Conservation (phyloP, 129 eudicot genomes). For the Oenanthe sinensis region DNA sequence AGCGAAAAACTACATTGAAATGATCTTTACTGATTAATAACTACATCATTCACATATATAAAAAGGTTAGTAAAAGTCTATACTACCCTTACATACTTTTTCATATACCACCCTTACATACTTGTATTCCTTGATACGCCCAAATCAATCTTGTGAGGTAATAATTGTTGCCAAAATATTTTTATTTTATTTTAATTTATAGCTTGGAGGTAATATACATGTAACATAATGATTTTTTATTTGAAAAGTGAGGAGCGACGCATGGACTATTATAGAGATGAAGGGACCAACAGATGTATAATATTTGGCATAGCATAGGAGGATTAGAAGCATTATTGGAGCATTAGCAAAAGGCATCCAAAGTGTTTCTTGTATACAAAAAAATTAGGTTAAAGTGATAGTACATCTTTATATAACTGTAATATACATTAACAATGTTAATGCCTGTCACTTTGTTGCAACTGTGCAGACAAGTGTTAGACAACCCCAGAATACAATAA, state of each 20-base stretch:
- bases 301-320: background rate
- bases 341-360: slow-evolving; percentile 1
- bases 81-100: no score
- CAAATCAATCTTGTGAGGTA: no score
- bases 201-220: no score
- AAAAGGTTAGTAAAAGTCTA: no score
- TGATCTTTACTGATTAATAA: no score
- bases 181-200: no score
- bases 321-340: background rate
- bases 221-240: background rate
- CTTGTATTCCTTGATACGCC: no score
- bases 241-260: background rate
- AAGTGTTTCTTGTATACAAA: background rate
- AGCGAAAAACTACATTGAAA: no score
- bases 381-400: background rate
- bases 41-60: no score
- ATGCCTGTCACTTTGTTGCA: background rate
- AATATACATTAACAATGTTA: background rate
- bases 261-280: background rate
- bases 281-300: slow-evolving; percentile 2
- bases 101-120: no score
- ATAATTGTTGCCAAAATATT: no score
- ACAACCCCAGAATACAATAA: slow-evolving; percentile 1
- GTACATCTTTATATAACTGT: background rate
- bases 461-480: background rate